Percentiles rank a stretch among this genome's conserved stretches.
phyloP scores from a whole-genome alignment of 495 filamentous ascomycete genomes.

The Aspergillus steynii region DNA sequence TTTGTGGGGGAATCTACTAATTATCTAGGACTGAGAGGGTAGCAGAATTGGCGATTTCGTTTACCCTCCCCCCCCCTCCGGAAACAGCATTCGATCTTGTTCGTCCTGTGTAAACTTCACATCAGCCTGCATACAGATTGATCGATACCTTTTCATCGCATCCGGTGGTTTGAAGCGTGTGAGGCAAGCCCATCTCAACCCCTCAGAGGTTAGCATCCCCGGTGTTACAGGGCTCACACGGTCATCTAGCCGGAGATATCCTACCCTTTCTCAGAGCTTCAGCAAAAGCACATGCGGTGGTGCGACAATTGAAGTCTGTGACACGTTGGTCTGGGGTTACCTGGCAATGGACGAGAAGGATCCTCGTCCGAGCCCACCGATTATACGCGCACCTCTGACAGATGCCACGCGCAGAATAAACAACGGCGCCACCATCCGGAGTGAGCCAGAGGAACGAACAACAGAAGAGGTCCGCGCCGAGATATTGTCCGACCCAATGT shows the following conservation, averaged over 20 bases:
- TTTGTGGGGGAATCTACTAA: background rate
- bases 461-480: slow-evolving; percentile 29
- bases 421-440: slow-evolving; percentile 33
- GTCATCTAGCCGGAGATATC: background rate
- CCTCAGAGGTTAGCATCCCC: no score
- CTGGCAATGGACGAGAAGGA: slow-evolving; percentile 23
- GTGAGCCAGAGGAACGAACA: slow-evolving; percentile 22
- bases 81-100: background rate
- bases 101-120: background rate
- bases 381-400: slow-evolving; percentile 47
- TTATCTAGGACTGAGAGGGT: background rate
- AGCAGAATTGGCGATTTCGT: background rate
- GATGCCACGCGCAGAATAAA: slow-evolving; percentile 51
- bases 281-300: slow-evolving; percentile 8
- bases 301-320: background rate
- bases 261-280: background rate
- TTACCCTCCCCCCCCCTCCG: background rate
- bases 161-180: no score
- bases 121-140: background rate
- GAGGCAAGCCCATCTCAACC: no score
- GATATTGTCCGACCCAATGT: slow-evolving; percentile 40
- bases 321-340: slow-evolving; percentile 15
- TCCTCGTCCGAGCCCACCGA: slow-evolving; percentile 16
- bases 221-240: background rate
- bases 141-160: no score